Conservation (phyloP, 331 rosid species). For the Prunus yedoensis region DNA sequence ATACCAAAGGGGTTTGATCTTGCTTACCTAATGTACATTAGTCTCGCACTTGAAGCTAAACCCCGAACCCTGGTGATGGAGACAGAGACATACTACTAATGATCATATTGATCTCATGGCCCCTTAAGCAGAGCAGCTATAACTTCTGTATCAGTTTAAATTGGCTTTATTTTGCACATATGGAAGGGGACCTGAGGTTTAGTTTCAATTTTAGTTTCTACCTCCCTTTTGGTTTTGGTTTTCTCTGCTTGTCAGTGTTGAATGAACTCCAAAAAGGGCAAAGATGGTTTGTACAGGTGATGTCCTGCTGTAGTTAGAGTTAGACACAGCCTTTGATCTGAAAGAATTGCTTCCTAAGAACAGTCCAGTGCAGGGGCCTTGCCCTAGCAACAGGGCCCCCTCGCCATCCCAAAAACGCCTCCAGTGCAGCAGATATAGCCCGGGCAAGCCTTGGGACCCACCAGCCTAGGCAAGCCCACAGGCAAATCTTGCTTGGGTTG, state of each 20-base stretch:
- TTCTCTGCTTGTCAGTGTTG: not conserved
- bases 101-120: conserved; percentile 7
- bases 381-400: too few relatives aligned
- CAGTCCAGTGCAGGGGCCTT: too few relatives aligned
- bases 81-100: conserved; percentile 21
- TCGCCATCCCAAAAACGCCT: too few relatives aligned
- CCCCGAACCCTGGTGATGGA: not conserved
- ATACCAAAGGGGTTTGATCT: conserved; percentile 43
- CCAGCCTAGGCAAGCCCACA: too few relatives aligned
- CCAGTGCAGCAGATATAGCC: too few relatives aligned
- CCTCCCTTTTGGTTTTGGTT: conserved; percentile 1
- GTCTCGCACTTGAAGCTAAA: conserved; percentile 36
- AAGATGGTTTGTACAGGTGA: not conserved
- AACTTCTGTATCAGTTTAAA: conserved; percentile 24
- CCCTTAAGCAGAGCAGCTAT: conserved; percentile 17
- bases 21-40: conserved; percentile 43
- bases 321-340: not conserved
- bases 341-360: not conserved
- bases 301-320: conserved; percentile 11
- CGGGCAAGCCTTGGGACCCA: too few relatives aligned
- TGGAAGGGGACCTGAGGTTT: conserved; percentile 17
- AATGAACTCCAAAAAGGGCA: not conserved
- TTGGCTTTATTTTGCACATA: conserved; percentile 30
- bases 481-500: too few relatives aligned
- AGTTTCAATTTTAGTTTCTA: not conserved